A percentile compares a stretch with the other conserved stretches of the same genome.
Conservation (phyloP, 352 stramenopile species). For the Phytopythium delawarense region DNA sequence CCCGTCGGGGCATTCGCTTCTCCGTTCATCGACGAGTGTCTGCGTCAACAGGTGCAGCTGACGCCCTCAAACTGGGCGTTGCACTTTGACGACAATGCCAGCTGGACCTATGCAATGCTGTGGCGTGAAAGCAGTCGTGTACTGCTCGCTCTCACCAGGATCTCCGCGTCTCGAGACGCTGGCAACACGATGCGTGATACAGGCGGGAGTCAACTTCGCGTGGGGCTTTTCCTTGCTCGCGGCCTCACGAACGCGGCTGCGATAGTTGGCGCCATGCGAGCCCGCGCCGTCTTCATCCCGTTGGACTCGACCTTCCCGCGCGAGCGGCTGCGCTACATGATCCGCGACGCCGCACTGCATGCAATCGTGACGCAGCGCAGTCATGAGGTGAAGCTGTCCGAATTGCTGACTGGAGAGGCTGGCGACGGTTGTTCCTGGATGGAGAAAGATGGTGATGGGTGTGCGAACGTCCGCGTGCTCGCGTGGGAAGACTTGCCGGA, state of each 20-base stretch:
- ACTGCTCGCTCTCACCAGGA: slow-evolving; percentile 10
- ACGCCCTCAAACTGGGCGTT: slow-evolving; percentile 26
- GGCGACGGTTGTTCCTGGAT: not conserved
- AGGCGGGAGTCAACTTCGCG: slow-evolving; percentile 12
- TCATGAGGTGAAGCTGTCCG: slow-evolving; percentile 14
- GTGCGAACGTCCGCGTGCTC: slow-evolving; percentile 12
- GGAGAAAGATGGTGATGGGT: not conserved
- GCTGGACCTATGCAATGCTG: slow-evolving; percentile 38
- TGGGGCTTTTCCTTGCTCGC: slow-evolving; percentile 41
- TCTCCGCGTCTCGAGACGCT: not conserved
- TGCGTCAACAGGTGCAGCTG: slow-evolving; percentile 24
- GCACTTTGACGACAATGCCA: slow-evolving; percentile 33
- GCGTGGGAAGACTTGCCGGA: slow-evolving; percentile 26
- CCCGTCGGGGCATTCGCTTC: not conserved
- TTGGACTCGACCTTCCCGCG: slow-evolving; percentile 43
- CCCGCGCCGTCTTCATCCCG: slow-evolving; percentile 35
- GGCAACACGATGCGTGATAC: not conserved
- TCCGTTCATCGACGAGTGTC: slow-evolving; percentile 37
- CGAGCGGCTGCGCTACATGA: slow-evolving; percentile 47
- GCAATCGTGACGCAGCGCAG: slow-evolving; percentile 37
- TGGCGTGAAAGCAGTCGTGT: slow-evolving; percentile 30
- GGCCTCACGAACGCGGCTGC: slow-evolving; percentile 37
- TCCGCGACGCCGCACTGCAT: slow-evolving; percentile 31
- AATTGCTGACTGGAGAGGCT: slow-evolving; percentile 9
- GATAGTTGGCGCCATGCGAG: slow-evolving; percentile 36